A percentile compares a stretch with the other conserved stretches of the same genome.
phyloP scores from a whole-genome alignment of 2,329 filamentous ascomycete species.

The Cladophialophora yegresii region DNA sequence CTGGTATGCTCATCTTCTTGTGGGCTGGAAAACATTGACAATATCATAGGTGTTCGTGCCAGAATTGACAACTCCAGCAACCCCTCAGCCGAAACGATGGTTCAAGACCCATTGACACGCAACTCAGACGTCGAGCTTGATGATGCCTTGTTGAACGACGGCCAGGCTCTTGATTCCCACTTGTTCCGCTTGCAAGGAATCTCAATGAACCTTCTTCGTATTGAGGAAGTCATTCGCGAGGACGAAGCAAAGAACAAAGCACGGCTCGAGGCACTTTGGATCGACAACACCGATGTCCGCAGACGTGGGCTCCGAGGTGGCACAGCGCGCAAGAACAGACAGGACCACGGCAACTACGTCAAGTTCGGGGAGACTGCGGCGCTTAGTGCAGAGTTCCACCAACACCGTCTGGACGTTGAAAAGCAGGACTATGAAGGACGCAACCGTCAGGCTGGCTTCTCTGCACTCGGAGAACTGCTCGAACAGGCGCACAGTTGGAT shows the following conservation, averaged over 20 bases:
- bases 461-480: constrained; percentile 3
- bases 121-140: background rate
- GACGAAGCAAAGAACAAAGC: constrained; percentile 6
- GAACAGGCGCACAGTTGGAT: background rate
- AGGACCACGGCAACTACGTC: constrained; percentile 9
- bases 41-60: background rate
- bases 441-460: constrained; percentile 10
- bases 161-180: background rate
- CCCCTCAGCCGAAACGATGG: background rate
- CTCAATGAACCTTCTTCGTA: background rate
- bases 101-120: background rate
- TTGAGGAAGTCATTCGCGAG: background rate
- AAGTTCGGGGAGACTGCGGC: background rate
- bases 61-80: background rate
- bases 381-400: background rate
- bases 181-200: background rate
- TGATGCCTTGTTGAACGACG: background rate
- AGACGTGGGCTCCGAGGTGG: constrained; percentile 25
- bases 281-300: constrained; percentile 16
- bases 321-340: constrained; percentile 20
- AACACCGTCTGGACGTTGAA: constrained; percentile 20
- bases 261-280: constrained; percentile 15
- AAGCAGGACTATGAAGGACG: constrained; percentile 15
- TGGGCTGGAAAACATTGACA: too few relatives aligned
- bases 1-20: too few relatives aligned